Conservation (phyloP, 352 stramenopile genomes). For the Elongisporangium anandrum region DNA sequence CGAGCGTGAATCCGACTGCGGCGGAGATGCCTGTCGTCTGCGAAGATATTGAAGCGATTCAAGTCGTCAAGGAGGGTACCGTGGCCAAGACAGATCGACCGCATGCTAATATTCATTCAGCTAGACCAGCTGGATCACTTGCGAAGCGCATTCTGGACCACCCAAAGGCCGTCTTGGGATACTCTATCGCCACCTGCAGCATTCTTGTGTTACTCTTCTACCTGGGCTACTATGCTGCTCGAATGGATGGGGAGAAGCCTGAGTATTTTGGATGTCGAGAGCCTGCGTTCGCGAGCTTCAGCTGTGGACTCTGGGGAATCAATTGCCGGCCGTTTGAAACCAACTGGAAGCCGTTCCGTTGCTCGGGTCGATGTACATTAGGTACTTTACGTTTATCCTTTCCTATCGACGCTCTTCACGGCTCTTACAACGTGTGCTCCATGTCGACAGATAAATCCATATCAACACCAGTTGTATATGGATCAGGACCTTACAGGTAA, state of each 20-base stretch:
- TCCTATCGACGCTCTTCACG: neutral
- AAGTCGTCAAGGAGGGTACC: neutral
- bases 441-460: slow-evolving; percentile 43
- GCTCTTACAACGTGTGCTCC: neutral
- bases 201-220: slow-evolving; percentile 61
- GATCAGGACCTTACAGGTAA: slow-evolving; percentile 60
- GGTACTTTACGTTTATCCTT: slow-evolving; percentile 16
- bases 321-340: slow-evolving; percentile 59
- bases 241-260: slow-evolving; percentile 31
- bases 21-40: neutral
- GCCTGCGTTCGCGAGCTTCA: slow-evolving; percentile 47
- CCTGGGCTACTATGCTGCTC: slow-evolving; percentile 70
- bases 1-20: neutral
- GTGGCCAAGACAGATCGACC: neutral
- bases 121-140: neutral
- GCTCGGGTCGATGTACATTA: slow-evolving; percentile 58
- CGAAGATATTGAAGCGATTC: neutral
- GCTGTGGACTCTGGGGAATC: slow-evolving; percentile 59
- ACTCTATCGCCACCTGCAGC: neutral
- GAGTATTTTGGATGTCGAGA: slow-evolving; percentile 70
- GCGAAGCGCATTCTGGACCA: neutral
- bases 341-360: slow-evolving; percentile 59
- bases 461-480: slow-evolving; percentile 56
- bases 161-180: neutral
- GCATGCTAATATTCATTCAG: neutral